Conservation (phyloP, 306 rosid species). For the Dalbergia oliveri region DNA sequence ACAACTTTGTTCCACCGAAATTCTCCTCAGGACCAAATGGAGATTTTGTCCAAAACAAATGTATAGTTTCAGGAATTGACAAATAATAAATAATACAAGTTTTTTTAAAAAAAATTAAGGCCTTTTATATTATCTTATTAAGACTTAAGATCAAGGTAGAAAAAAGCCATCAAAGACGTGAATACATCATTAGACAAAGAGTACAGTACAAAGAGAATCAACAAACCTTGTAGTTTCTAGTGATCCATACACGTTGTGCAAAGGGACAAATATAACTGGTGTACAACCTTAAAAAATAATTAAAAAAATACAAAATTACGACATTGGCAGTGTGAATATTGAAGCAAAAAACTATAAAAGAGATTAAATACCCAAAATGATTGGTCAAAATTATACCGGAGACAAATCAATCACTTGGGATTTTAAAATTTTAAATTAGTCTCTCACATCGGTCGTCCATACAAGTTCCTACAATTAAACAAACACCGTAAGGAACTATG, state of each 20-base stretch:
- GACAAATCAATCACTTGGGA: no score
- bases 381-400: no score
- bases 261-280: constrained; percentile 66
- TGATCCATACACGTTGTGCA: constrained; percentile 91
- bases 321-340: background rate
- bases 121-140: no score
- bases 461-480: no score
- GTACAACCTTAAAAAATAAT: constrained; percentile 60
- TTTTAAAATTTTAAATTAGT: no score
- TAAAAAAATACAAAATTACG: background rate
- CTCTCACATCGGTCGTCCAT: no score
- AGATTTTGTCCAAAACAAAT: no score
- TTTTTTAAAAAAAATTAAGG: no score
- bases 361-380: no score
- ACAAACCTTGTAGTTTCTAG: constrained; percentile 78
- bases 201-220: background rate
- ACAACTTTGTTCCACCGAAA: no score
- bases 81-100: background rate
- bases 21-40: no score
- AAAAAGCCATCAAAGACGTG: background rate
- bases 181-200: background rate
- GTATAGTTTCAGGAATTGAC: background rate
- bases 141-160: background rate
- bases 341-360: background rate
- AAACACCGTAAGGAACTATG: no score